Conservation (phyloP, 208 protist genomes). For the Herpetomonas tarakana region DNA sequence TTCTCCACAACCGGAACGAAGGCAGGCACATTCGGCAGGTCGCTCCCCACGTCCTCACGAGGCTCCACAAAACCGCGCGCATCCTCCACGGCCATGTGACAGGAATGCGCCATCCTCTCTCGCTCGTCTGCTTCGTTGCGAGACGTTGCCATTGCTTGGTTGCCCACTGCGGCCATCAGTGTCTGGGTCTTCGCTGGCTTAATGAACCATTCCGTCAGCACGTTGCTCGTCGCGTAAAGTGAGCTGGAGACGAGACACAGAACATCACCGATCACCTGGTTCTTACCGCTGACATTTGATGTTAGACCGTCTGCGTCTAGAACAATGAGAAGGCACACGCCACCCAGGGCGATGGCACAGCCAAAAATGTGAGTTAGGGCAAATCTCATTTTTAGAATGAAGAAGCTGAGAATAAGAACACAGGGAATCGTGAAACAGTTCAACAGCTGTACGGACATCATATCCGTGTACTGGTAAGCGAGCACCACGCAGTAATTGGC, state of each 20-base stretch:
- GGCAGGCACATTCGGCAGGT: conserved; percentile 38
- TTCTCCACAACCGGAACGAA: conserved; percentile 77
- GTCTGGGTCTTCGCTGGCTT: conserved; percentile 28
- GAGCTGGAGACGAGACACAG: conserved; percentile 72
- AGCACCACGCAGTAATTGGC: conserved; percentile 93
- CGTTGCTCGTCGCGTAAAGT: conserved; percentile 91
- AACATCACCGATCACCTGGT: conserved; percentile 79
- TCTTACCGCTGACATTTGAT: conserved; percentile 23
- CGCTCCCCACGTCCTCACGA: conserved; percentile 12
- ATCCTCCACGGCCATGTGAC: neutral
- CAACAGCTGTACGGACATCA: conserved; percentile 89
- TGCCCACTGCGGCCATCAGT: neutral
- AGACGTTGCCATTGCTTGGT: conserved; percentile 1
- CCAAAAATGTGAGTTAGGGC: conserved; percentile 81
- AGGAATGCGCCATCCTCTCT: neutral
- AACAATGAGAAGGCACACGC: conserved; percentile 72
- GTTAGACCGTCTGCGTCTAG: conserved; percentile 72
- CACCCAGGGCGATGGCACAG: conserved; percentile 70
- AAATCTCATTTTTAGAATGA: conserved; percentile 84
- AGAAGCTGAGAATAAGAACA: conserved; percentile 84
- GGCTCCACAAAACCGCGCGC: neutral
- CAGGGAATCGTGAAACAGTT: conserved; percentile 93
- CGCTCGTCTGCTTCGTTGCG: conserved; percentile 8
- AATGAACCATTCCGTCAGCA: conserved; percentile 89
- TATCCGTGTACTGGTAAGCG: conserved; percentile 93